phyloP scores from a whole-genome alignment of 2,329 filamentous ascomycete genomes.

The Fusarium oxysporum region DNA sequence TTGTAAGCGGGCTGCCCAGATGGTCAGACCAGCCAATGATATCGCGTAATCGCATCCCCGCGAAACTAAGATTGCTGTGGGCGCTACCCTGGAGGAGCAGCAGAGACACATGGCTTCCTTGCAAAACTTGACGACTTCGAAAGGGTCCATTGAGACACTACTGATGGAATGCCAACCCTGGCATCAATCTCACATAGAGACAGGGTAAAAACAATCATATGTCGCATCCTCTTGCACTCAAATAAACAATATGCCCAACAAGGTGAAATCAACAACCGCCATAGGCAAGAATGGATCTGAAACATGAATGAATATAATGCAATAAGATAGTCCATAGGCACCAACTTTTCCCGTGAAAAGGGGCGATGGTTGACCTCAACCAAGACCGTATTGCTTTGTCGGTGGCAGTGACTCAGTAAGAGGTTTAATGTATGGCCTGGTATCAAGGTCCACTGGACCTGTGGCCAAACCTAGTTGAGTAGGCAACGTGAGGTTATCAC shows the following conservation, averaged over 20 bases:
- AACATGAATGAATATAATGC: not conserved
- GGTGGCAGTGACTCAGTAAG: not conserved
- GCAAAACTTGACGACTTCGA: conserved; percentile 7
- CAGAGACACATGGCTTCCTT: not conserved
- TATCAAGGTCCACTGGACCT: conserved; percentile 7
- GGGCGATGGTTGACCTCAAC: conserved; percentile 14
- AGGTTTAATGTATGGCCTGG: not conserved
- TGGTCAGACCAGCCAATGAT: conserved; percentile 30
- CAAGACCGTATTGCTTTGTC: not conserved
- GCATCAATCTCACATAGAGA: too few relatives aligned
- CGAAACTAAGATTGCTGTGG: conserved; percentile 24
- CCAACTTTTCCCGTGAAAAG: not conserved
- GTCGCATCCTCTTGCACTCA: too few relatives aligned
- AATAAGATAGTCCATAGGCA: not conserved
- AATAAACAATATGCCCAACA: not conserved
- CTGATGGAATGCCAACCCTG: not conserved
- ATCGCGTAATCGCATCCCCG: conserved; percentile 27
- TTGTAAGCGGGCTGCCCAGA: conserved; percentile 3
- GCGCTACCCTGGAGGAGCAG: conserved; percentile 31
- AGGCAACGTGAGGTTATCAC: conserved; percentile 28
- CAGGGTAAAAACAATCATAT: too few relatives aligned
- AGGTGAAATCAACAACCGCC: not conserved
- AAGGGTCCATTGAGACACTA: conserved; percentile 13
- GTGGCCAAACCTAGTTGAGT: conserved; percentile 12
- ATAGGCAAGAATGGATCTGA: not conserved